Evolutionary conservation across 179 eudicot genomes (phyloP).

Genomic region (Monotropa hypopitys): DNA sequence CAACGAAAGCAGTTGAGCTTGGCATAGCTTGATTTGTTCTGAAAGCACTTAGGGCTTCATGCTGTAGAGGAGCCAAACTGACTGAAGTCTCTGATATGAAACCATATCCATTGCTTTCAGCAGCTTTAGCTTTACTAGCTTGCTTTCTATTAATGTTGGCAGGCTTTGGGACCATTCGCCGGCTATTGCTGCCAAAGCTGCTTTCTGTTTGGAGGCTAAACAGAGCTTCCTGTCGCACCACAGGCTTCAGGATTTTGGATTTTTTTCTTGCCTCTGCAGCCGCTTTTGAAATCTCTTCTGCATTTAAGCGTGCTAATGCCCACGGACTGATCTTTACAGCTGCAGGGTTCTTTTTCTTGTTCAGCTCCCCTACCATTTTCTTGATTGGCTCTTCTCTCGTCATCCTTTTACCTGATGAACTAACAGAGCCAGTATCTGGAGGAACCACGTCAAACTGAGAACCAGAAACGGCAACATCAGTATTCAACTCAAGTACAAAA

Average conservation of each 20-base stretch:
- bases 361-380: slow-evolving; percentile 2
- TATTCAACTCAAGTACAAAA: too few relatives aligned
- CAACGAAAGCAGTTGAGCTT: slow-evolving; percentile 28
- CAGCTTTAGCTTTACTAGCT: slow-evolving; percentile 33
- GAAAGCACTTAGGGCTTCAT: slow-evolving; percentile 62
- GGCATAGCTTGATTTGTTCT: slow-evolving; percentile 42
- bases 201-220: slow-evolving; percentile 32
- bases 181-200: slow-evolving; percentile 51
- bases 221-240: slow-evolving; percentile 34
- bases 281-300: slow-evolving; percentile 83
- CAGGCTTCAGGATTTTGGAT: slow-evolving; percentile 78
- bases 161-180: slow-evolving; percentile 31
- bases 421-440: slow-evolving; percentile 75
- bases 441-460: slow-evolving; percentile 91
- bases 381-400: slow-evolving; percentile 47
- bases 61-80: slow-evolving; percentile 61
- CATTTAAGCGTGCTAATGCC: slow-evolving; percentile 81
- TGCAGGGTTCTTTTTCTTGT: slow-evolving; percentile 47
- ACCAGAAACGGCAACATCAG: background rate
- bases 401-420: slow-evolving; percentile 65
- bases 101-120: slow-evolving; percentile 9
- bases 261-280: slow-evolving; percentile 93
- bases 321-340: slow-evolving; percentile 93
- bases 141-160: slow-evolving; percentile 43
- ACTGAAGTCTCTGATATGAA: slow-evolving; percentile 16